A percentile compares a stretch with the other conserved stretches of the same genome.
These are phyloP conservation scores for Ascoidea asiatica DNA, from an alignment of 805 yeast genomes.

Conservation along the genomic window DNA sequence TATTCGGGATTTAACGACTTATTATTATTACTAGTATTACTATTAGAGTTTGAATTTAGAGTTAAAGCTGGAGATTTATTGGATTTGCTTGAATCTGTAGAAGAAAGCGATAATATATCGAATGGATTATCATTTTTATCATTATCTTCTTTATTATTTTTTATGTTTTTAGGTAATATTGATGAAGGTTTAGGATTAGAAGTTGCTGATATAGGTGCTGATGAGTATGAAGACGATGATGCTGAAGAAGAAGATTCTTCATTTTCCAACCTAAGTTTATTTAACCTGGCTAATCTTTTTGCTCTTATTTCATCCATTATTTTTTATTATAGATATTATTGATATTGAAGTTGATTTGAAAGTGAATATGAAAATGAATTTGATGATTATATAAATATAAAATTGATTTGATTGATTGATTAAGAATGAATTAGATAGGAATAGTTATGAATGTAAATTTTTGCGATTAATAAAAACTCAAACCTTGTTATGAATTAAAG, in stretches of 20 bases:
- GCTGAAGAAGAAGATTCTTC: neutral
- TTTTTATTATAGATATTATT: neutral
- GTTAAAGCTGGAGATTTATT: neutral
- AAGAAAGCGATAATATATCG: neutral
- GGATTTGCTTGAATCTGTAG: no score
- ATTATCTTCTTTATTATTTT: neutral
- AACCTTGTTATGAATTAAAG: neutral
- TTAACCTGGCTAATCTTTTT: constrained; percentile 39
- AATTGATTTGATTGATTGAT: neutral
- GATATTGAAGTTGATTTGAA: no score
- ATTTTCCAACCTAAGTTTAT: constrained; percentile 7
- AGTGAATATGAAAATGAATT: neutral
- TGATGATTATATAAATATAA: neutral
- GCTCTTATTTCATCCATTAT: constrained; percentile 26
- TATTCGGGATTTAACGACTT: neutral
- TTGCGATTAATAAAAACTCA: neutral
- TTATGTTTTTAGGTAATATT: neutral
- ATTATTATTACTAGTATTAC: neutral
- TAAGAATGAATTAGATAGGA: neutral
- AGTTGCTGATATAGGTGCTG: neutral
- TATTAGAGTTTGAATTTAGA: neutral
- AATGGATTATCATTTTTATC: neutral
- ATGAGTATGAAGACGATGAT: neutral
- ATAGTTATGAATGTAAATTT: neutral
- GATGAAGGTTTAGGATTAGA: neutral